Conservation (phyloP, 2,329 filamentous ascomycete genomes). For the Sphaceloma murrayae region DNA sequence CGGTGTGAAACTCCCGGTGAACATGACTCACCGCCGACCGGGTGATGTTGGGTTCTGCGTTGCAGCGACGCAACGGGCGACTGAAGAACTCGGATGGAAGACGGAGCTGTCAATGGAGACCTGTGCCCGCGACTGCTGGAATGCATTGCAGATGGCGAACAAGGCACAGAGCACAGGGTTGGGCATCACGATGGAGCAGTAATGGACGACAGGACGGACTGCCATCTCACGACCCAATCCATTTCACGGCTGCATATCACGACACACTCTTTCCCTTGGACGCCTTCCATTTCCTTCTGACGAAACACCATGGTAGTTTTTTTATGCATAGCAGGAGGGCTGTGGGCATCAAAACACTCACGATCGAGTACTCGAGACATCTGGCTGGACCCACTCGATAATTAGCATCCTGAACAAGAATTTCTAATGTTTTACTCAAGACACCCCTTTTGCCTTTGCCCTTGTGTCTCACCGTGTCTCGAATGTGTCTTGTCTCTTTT, state of each 20-base stretch:
- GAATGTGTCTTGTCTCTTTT: not conserved
- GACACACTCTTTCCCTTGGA: slow-evolving; percentile 5
- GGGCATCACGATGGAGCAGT: slow-evolving; percentile 12
- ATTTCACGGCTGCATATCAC: slow-evolving; percentile 2
- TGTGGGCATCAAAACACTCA: not conserved
- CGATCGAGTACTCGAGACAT: not conserved
- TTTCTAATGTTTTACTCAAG: not conserved
- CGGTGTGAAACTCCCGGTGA: slow-evolving; percentile 28
- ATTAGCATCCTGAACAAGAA: not conserved
- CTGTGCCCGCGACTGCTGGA: slow-evolving; percentile 33
- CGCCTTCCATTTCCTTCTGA: not conserved
- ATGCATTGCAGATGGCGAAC: slow-evolving; percentile 20
- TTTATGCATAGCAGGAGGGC: not conserved
- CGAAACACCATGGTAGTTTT: not conserved
- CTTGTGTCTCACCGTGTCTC: not conserved
- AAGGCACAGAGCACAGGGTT: slow-evolving; percentile 1
- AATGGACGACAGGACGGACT: no score
- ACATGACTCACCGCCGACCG: slow-evolving; percentile 31
- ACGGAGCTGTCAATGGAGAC: slow-evolving; percentile 31
- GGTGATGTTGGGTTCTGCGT: slow-evolving; percentile 37
- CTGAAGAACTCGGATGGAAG: slow-evolving; percentile 32
- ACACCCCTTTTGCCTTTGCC: no score
- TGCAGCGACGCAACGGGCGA: slow-evolving; percentile 32
- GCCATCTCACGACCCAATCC: slow-evolving; percentile 4
- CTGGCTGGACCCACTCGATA: not conserved